A percentile compares a stretch with the other conserved stretches of the same genome.
phyloP scores from a whole-genome alignment of 2,329 filamentous ascomycete species.

The Sporothrix inflata region DNA sequence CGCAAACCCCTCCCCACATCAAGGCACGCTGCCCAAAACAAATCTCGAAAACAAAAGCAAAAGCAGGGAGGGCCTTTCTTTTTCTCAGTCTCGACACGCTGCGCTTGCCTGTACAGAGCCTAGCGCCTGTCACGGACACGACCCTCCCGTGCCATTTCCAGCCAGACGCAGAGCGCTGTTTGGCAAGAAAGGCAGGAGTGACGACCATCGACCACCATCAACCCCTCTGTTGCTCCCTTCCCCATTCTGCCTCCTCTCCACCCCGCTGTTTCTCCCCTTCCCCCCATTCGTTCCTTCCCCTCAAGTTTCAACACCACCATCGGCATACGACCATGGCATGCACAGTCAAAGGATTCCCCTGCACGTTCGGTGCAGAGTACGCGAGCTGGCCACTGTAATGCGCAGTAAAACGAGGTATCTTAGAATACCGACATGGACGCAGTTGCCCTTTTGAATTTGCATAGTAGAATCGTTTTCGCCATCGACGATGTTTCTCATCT shows the following conservation, averaged over 20 bases:
- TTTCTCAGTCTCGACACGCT: background rate
- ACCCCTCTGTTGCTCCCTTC: background rate
- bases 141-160: constrained; percentile 11
- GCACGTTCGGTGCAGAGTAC: background rate
- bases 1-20: constrained; percentile 14
- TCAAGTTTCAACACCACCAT: background rate
- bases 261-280: background rate
- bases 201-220: background rate
- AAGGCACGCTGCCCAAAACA: background rate
- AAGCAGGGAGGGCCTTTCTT: constrained; percentile 11
- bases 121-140: background rate
- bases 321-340: background rate
- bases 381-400: background rate
- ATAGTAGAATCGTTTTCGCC: background rate
- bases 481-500: background rate
- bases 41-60: background rate
- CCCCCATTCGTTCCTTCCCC: background rate
- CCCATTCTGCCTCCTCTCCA: background rate
- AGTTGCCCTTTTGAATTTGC: background rate
- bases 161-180: background rate
- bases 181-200: background rate
- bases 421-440: constrained; percentile 1
- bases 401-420: background rate
- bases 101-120: background rate
- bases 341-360: background rate